phyloP scores from a whole-genome alignment of 805 yeast species.

The Starmerella vitae region DNA sequence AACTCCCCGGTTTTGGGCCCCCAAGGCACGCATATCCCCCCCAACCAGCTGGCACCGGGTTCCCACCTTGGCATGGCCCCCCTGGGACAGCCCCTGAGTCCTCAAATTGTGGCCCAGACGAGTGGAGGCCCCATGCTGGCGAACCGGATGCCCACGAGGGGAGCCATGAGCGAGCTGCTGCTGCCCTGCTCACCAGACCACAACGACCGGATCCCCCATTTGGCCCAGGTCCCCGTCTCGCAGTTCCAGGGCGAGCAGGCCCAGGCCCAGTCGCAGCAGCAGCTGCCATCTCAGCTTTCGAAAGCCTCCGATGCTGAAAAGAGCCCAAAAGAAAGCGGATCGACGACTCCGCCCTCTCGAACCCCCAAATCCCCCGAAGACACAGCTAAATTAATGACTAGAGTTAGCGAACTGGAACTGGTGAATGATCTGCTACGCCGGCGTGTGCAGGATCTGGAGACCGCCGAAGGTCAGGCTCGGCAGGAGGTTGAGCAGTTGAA shows the following conservation, averaged over 20 bases:
- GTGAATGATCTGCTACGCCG: constrained; percentile 80
- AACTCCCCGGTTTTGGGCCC: constrained; percentile 16
- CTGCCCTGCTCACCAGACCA: constrained; percentile 21
- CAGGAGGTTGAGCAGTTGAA: constrained; percentile 14
- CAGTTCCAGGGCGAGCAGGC: constrained; percentile 12
- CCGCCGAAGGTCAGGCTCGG: constrained; percentile 27
- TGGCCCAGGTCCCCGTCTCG: constrained; percentile 19
- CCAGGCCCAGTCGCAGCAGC: constrained; percentile 4
- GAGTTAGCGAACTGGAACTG: constrained; percentile 76
- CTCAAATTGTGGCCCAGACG: constrained; percentile 14
- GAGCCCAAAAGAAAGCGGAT: not conserved
- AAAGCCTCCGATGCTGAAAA: not conserved
- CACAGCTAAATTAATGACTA: constrained; percentile 43
- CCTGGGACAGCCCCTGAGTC: constrained; percentile 13
- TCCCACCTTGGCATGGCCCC: not conserved
- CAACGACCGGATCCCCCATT: constrained; percentile 21
- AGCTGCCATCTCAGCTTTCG: constrained; percentile 1
- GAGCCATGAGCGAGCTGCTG: constrained; percentile 23
- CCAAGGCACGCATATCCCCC: not conserved
- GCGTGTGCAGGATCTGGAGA: constrained; percentile 68
- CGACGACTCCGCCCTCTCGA: not conserved
- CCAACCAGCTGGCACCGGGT: not conserved
- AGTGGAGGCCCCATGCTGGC: constrained; percentile 9
- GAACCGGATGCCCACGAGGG: constrained; percentile 17
- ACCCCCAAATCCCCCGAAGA: not conserved